Evolutionary conservation across 2,329 filamentous ascomycete species (phyloP).

Genomic region (Teratosphaeria destructans): DNA sequence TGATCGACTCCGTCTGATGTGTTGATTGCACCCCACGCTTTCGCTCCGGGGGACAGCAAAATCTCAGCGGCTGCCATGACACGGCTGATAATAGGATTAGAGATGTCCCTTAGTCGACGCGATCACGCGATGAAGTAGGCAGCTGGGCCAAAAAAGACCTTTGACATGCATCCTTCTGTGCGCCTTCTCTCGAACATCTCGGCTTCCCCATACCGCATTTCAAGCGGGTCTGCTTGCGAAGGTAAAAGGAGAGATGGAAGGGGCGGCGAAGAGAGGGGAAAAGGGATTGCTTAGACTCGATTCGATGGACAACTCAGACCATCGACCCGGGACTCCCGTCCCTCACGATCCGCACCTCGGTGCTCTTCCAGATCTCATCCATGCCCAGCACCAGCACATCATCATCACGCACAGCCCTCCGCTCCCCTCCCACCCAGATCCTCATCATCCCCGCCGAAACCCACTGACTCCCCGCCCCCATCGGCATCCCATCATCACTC

Average conservation of each 20-base stretch:
- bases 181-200: too few relatives aligned
- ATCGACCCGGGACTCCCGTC: not conserved
- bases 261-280: not conserved
- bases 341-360: not conserved
- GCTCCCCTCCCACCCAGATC: not conserved
- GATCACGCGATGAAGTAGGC: too few relatives aligned
- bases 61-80: not conserved
- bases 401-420: not conserved
- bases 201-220: not conserved
- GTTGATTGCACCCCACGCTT: not conserved
- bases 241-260: not conserved
- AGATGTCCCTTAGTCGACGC: too few relatives aligned
- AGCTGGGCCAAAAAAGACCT: too few relatives aligned
- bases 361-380: not conserved
- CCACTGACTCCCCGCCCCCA: not conserved
- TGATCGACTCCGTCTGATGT: not conserved
- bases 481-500: not conserved
- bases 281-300: not conserved
- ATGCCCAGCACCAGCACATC: not conserved
- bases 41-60: not conserved
- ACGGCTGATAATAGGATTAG: too few relatives aligned
- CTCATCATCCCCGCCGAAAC: not conserved
- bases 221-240: not conserved
- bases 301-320: not conserved
- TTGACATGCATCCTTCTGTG: too few relatives aligned